Conservation (phyloP, 805 yeast genomes). For the Lachancea waltii region DNA sequence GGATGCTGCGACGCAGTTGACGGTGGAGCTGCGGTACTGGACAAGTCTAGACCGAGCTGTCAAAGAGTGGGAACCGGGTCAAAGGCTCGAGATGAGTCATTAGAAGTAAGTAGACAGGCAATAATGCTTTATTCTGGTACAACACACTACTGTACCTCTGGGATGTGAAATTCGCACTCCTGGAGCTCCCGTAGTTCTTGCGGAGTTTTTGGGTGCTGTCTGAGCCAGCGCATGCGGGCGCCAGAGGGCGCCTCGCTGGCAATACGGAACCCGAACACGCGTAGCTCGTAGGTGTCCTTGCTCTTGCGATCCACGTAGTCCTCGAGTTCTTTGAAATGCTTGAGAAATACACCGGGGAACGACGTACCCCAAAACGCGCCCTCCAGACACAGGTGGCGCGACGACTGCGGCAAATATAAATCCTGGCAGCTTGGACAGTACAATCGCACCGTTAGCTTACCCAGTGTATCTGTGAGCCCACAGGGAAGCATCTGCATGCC, state of each 20-base stretch:
- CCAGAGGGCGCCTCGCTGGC: constrained; percentile 72
- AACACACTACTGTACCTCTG: constrained; percentile 26
- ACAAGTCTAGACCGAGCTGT: constrained; percentile 65
- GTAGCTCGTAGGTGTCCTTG: constrained; percentile 52
- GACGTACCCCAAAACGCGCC: constrained; percentile 97
- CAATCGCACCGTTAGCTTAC: constrained; percentile 83
- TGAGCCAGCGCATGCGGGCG: constrained; percentile 93
- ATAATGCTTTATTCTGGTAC: not conserved
- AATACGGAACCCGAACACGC: constrained; percentile 81
- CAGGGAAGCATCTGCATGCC: constrained; percentile 87
- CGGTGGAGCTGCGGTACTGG: constrained; percentile 80
- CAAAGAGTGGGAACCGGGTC: constrained; percentile 72
- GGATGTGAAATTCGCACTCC: constrained; percentile 56
- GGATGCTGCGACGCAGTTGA: constrained; percentile 54
- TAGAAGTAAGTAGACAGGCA: constrained; percentile 20
- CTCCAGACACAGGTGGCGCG: constrained; percentile 82
- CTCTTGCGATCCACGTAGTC: constrained; percentile 60
- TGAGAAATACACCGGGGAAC: constrained; percentile 86
- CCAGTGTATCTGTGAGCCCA: constrained; percentile 86
- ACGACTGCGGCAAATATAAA: constrained; percentile 77
- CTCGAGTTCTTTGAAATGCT: constrained; percentile 87
- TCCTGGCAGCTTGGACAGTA: constrained; percentile 95
- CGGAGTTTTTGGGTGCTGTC: constrained; percentile 62
- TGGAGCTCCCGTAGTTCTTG: constrained; percentile 58
- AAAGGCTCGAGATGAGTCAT: constrained; percentile 59